Base-by-base conservation (phyloP, 1,284 basidiomycete species). In the Rhodofomes roseus region DNA sequence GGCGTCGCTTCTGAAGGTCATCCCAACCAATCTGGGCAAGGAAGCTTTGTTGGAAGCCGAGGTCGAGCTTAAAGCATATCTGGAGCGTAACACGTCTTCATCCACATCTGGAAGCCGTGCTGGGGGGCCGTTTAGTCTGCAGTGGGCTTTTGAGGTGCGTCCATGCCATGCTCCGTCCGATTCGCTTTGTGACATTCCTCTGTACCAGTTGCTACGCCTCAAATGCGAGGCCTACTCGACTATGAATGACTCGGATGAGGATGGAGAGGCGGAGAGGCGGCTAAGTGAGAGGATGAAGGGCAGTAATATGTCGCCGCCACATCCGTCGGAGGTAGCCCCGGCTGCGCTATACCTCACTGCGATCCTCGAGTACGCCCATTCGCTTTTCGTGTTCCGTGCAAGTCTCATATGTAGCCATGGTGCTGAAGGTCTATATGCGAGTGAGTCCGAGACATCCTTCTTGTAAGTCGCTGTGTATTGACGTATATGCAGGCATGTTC, bases 41-140 rank as follows among this genome's bases (percentile, higher is more conserved):
- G 90, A 94, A 69, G 93, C 93, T 5, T 78, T 96, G n/a, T 77
- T 93, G 46, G 95, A 96, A 76, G 95, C 95, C 0, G 95, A 97
- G 71, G 79, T 97, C 53, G 95, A 96, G 75, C 74, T 96, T 53
- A 83, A 90, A 68, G 89, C 89, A 9, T 95, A 94, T 78, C 87
- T 85, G 84, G 89, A 93, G 68, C 83, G 85, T 63, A 90, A 80
- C 51, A 79, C 74, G 46, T 61, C 68, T 71, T 27, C 62, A 70
- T 57, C 22, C 64, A 67, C 55, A 77, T 79, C 48, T 83, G 84
- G 63, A 81, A 23, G 22, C 27, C 7, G 25, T 16, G 31, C 11
- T 1, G 57, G 16, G 5, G 18, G 23, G 1, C 39, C 29, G 14
- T 93, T 92, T 68, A 79, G 86, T 67, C 70, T 91, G 57, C 83